phyloP scores from a whole-genome alignment of 208 protist genomes.

The Porcisia hertigi region DNA sequence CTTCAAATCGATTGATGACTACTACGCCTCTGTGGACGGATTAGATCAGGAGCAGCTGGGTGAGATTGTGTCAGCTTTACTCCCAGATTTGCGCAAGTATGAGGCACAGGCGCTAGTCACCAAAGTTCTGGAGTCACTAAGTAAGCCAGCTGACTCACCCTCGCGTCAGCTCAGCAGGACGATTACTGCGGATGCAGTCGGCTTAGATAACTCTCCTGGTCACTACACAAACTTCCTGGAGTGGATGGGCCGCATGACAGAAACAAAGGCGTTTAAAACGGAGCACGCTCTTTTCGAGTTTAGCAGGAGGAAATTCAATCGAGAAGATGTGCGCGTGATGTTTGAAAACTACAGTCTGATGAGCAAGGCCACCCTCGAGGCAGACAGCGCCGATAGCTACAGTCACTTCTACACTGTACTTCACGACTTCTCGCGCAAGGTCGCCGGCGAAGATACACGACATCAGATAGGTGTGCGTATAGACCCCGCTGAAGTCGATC shows the following conservation, averaged over 20 bases:
- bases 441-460: constrained; percentile 84
- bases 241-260: constrained; percentile 89
- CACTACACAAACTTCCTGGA: constrained; percentile 93
- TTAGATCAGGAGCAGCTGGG: constrained; percentile 84
- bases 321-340: constrained; percentile 87
- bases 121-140: constrained; percentile 83
- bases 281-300: constrained; percentile 91
- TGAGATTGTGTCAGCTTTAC: constrained; percentile 82
- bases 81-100: constrained; percentile 69
- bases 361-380: constrained; percentile 74
- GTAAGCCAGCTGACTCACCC: constrained; percentile 63
- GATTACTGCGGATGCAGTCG: constrained; percentile 86
- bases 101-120: constrained; percentile 78
- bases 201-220: constrained; percentile 81
- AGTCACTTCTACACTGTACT: constrained; percentile 89
- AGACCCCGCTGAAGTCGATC: constrained; percentile 80
- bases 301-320: constrained; percentile 85
- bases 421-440: constrained; percentile 87
- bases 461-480: constrained; percentile 93
- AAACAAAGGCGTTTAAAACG: constrained; percentile 89
- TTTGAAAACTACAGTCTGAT: constrained; percentile 92
- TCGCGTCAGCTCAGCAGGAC: constrained; percentile 73
- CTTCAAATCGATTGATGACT: constrained; percentile 84
- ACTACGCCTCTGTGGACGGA: constrained; percentile 85
- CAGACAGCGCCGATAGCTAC: constrained; percentile 86